These are phyloP conservation scores for Lactarius evosmus DNA, from an alignment of 768 basidiomycete species.

Conservation along the genomic window DNA sequence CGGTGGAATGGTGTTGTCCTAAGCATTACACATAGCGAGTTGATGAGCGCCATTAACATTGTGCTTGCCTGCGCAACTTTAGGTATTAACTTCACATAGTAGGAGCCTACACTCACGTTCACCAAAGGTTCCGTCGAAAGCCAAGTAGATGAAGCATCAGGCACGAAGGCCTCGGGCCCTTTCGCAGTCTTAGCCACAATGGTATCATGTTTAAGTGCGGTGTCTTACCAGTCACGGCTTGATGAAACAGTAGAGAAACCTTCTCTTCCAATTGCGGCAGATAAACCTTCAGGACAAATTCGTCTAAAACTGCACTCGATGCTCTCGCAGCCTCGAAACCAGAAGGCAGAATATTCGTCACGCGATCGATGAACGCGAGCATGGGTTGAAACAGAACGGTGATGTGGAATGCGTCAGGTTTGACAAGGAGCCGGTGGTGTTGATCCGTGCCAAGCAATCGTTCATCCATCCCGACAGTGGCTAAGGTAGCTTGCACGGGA, in stretches of 20 bases:
- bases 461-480: constrained; percentile 66
- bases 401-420: constrained; percentile 92
- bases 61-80: constrained; percentile 63
- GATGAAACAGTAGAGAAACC: constrained; percentile 81
- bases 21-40: constrained; percentile 89
- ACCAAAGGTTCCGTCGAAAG: constrained; percentile 72
- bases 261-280: constrained; percentile 95
- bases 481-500: constrained; percentile 57
- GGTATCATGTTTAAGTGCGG: not conserved
- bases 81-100: constrained; percentile 2
- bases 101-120: constrained; percentile 50
- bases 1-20: constrained; percentile 89
- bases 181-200: constrained; percentile 15
- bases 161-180: constrained; percentile 86
- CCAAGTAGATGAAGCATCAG: constrained; percentile 64
- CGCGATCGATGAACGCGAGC: constrained; percentile 72
- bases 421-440: constrained; percentile 81
- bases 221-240: constrained; percentile 67
- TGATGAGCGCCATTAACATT: constrained; percentile 83
- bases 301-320: constrained; percentile 75
- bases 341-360: constrained; percentile 68
- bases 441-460: constrained; percentile 68
- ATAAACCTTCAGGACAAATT: constrained; percentile 91
- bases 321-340: constrained; percentile 63
- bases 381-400: constrained; percentile 94